Conservation (phyloP, 1,284 basidiomycete genomes). For the Sutorius eximius region DNA sequence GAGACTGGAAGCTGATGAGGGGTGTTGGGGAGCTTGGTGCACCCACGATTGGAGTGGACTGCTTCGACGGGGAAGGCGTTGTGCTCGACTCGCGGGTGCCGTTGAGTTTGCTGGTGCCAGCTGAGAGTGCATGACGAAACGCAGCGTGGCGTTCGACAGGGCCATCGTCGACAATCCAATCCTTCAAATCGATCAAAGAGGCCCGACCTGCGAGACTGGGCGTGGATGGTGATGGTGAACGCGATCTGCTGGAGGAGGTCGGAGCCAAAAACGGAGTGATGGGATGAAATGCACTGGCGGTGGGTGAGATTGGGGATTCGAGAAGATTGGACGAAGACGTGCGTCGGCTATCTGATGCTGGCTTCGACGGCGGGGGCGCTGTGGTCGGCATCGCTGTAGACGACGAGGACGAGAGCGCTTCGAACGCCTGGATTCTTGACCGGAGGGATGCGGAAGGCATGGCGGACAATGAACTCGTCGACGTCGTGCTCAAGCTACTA, state of each 20-base stretch:
- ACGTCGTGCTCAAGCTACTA: neutral
- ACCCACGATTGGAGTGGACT: neutral
- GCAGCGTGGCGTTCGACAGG: constrained; percentile 32
- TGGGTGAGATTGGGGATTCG: constrained; percentile 49
- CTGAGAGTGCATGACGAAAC: constrained; percentile 16
- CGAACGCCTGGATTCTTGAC: constrained; percentile 61
- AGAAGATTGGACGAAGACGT: constrained; percentile 34
- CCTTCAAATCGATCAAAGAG: constrained; percentile 69
- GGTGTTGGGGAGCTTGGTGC: constrained; percentile 34
- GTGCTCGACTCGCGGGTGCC: constrained; percentile 27
- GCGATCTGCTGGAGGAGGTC: constrained; percentile 36
- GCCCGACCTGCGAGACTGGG: constrained; percentile 54
- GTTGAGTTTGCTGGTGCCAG: constrained; percentile 24
- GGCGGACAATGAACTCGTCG: constrained; percentile 7
- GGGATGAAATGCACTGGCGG: constrained; percentile 37
- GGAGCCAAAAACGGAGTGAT: constrained; percentile 33
- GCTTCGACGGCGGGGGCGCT: neutral
- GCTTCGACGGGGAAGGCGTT: constrained; percentile 24
- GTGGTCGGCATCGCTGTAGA: constrained; percentile 8
- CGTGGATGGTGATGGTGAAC: constrained; percentile 57
- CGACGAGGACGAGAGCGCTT: constrained; percentile 31
- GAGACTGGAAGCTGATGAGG: constrained; percentile 58
- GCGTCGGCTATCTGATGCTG: neutral
- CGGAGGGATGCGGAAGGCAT: constrained; percentile 57
- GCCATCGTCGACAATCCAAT: constrained; percentile 72